Conservation (phyloP, 75 land plant species). For the Selaginella tamariscina region DNA sequence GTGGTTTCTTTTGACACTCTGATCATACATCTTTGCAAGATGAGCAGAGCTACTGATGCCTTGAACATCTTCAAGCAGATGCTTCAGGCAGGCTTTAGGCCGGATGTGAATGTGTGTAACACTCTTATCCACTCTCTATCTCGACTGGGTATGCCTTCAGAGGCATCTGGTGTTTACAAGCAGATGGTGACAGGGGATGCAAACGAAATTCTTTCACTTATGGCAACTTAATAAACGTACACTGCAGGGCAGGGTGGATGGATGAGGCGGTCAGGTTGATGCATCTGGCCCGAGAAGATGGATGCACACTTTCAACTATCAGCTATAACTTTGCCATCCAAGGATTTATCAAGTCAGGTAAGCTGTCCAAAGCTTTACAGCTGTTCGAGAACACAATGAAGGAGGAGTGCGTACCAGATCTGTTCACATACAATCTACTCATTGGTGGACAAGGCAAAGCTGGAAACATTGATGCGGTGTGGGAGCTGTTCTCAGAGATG, state of each 20-base stretch:
- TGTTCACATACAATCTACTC: slow-evolving; percentile 51
- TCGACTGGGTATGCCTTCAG: background rate
- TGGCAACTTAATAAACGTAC: slow-evolving; percentile 46
- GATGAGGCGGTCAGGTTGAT: slow-evolving; percentile 36
- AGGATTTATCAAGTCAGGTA: slow-evolving; percentile 32
- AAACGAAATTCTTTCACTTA: slow-evolving; percentile 43
- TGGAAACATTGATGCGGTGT: slow-evolving; percentile 41
- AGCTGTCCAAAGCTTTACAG: slow-evolving; percentile 35
- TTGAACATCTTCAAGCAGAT: background rate
- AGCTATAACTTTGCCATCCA: slow-evolving; percentile 48
- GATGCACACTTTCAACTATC: slow-evolving; percentile 32
- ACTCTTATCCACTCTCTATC: background rate
- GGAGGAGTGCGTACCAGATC: slow-evolving; percentile 38
- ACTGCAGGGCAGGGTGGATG: slow-evolving; percentile 46
- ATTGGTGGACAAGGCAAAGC: slow-evolving; percentile 44
- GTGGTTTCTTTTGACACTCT: background rate
- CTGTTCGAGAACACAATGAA: slow-evolving; percentile 40
- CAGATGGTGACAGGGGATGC: slow-evolving; percentile 16
- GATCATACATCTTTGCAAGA: background rate
- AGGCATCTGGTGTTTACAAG: background rate
- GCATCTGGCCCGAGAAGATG: slow-evolving; percentile 29
- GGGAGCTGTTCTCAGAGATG: slow-evolving; percentile 43
- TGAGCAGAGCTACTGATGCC: background rate
- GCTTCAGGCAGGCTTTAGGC: background rate
- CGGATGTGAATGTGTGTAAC: background rate